Evolutionary conservation across 495 filamentous ascomycete species (phyloP), one percentile per base, ranked within the genome.

Genomic region (Tuber magnatum): DNA sequence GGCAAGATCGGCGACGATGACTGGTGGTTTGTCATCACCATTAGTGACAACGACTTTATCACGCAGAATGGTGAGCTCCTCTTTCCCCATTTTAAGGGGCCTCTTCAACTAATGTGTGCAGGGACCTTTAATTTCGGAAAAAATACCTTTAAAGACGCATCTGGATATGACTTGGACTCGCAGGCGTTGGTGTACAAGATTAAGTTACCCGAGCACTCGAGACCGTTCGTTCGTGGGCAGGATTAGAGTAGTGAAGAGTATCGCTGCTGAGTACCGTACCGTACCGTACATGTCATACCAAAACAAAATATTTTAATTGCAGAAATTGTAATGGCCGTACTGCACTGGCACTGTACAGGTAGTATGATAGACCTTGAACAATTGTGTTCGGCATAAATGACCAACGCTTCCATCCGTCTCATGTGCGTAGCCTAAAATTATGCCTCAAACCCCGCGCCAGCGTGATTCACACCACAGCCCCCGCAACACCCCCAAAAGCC

Each of bases 31-130:
- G 82, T 93, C 73, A 88, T 94, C 77, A 88, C 87, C 43, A 81
- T 92, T 43, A 90, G 87, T 77, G 92, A 94, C 78, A 93, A 95
- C 83, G 92, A 94, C 82, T 93, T 93, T 77, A 90, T 94, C 69
- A 94, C 92, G 6, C 89, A 93, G 82, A 85, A 93, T 84, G 92
- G 91, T 89, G 80, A 70, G 75, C 74, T 42, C 65, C 12, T 42
- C 24, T 46, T 8, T 9, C 28, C 28, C n/a, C 51, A n/a, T 46
- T 43, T 70, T 69, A 39, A 61, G 75, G 85, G 24, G 48, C 24
- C 24, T 12, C 4, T 56, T 56, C 9, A 79, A 79, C 69, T 74
- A 14, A 39, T 28, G 22, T 16, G 48, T 42, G 12, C 74, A 90
- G 89, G 90, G 3, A 86, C 86, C 74, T 87, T 91, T 83, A 88